phyloP scores from a whole-genome alignment of 176 grass and related monocot genomes.

The Triticum turgidum region DNA sequence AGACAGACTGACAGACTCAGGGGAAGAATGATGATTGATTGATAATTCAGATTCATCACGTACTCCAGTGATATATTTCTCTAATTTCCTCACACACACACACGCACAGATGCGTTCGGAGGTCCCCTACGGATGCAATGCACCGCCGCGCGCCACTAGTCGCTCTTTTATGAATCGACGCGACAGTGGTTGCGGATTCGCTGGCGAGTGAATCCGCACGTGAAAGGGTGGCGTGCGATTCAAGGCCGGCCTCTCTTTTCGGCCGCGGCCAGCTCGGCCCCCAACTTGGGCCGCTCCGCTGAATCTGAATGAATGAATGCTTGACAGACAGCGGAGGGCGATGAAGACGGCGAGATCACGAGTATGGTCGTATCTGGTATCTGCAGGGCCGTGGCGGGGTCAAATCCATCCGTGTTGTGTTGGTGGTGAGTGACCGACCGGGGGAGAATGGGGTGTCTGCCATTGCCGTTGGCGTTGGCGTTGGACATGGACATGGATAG shows the following conservation, averaged over 20 bases:
- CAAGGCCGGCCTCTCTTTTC: conserved; percentile 32
- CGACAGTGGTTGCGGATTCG: conserved; percentile 22
- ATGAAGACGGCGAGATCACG: neutral
- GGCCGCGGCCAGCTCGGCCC: neutral
- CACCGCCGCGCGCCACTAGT: neutral
- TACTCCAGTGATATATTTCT: neutral
- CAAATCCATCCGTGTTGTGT: neutral
- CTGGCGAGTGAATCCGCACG: conserved; percentile 38
- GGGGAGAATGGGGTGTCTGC: conserved; percentile 17
- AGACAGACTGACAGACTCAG: neutral
- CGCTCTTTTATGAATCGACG: neutral
- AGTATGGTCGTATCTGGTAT: neutral
- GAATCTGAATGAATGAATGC: conserved; percentile 12
- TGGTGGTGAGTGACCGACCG: conserved; percentile 11
- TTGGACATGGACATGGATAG: neutral
- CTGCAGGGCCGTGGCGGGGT: neutral
- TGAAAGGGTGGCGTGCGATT: conserved; percentile 38
- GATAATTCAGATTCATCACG: conserved; percentile 2
- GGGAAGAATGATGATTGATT: neutral
- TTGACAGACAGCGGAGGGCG: neutral
- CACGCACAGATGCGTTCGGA: neutral
- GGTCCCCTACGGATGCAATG: conserved; percentile 28
- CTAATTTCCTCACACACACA: neutral
- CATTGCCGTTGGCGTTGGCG: neutral
- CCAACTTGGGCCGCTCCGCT: conserved; percentile 23